phyloP scores from a whole-genome alignment of 441 rosid genomes.

The Breynia disticha region DNA sequence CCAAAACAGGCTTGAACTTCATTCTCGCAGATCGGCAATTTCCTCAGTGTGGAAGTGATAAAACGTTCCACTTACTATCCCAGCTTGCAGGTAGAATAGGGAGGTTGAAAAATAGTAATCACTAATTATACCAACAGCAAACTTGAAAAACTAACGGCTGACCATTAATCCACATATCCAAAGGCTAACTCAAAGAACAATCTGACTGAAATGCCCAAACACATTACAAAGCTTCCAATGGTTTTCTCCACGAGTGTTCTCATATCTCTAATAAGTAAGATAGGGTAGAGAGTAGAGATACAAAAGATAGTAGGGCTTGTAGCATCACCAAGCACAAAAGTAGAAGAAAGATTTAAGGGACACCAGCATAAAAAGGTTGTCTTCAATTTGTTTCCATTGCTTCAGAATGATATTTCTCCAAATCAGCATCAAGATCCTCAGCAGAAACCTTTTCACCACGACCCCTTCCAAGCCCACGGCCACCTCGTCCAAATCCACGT shows the following conservation, averaged over 20 bases:
- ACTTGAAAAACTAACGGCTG: slow-evolving; percentile 21
- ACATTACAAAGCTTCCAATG: slow-evolving; percentile 22
- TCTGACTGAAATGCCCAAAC: slow-evolving; percentile 29
- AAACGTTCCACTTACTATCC: slow-evolving; percentile 19
- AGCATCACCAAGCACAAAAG: slow-evolving; percentile 28
- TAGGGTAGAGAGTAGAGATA: slow-evolving; percentile 29
- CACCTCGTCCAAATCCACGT: slow-evolving; percentile 41
- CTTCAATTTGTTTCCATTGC: slow-evolving; percentile 68
- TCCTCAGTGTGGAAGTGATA: slow-evolving; percentile 11
- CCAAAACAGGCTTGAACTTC: slow-evolving; percentile 18
- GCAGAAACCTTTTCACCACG: slow-evolving; percentile 78
- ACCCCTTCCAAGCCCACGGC: slow-evolving; percentile 62
- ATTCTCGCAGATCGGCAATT: slow-evolving; percentile 21
- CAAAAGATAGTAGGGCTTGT: slow-evolving; percentile 21
- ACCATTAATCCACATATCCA: slow-evolving; percentile 27
- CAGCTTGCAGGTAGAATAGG: slow-evolving; percentile 17
- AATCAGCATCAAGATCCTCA: slow-evolving; percentile 91
- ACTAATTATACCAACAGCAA: slow-evolving; percentile 24
- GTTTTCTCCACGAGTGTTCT: slow-evolving; percentile 20
- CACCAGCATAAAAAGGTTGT: slow-evolving; percentile 16
- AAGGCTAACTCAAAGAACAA: slow-evolving; percentile 33
- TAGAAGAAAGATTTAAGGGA: slow-evolving; percentile 16
- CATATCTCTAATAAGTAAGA: slow-evolving; percentile 17
- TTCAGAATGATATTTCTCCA: slow-evolving; percentile 68
- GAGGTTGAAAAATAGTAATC: slow-evolving; percentile 17